Evolutionary conservation across 768 basidiomycete genomes (phyloP).

Genomic region (Auriscalpium microsporum): DNA sequence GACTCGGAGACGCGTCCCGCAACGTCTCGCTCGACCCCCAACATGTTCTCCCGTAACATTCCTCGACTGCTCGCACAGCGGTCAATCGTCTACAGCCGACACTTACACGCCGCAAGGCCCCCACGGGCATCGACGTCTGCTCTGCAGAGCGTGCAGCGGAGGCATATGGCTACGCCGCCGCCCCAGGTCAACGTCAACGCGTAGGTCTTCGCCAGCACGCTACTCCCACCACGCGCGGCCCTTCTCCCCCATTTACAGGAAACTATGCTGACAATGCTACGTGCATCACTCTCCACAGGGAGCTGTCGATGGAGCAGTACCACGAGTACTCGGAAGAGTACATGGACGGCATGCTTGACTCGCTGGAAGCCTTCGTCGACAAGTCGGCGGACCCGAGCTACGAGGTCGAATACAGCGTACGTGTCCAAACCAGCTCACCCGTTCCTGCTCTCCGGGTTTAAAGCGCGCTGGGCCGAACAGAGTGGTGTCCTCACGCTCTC

Average conservation of each 20-base stretch:
- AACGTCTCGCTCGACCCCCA: not conserved
- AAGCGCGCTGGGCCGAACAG: slow-evolving; percentile 32
- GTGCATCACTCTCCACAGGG: slow-evolving; percentile 24
- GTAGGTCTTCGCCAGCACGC: slow-evolving; percentile 23
- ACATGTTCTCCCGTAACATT: not conserved
- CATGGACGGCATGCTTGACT: slow-evolving; percentile 71
- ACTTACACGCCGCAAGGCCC: not conserved
- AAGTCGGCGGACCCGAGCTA: slow-evolving; percentile 41
- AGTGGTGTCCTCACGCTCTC: slow-evolving; percentile 84
- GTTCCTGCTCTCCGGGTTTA: not conserved
- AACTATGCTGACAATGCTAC: too few relatives aligned
- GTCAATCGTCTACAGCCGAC: not conserved
- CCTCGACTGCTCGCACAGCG: not conserved
- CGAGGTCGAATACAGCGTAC: slow-evolving; percentile 86
- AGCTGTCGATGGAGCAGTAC: slow-evolving; percentile 57
- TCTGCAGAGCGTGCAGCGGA: not conserved
- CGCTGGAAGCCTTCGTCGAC: slow-evolving; percentile 67
- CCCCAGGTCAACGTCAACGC: slow-evolving; percentile 45
- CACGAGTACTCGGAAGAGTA: slow-evolving; percentile 63
- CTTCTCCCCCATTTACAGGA: too few relatives aligned
- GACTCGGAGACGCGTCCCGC: not conserved
- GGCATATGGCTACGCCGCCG: slow-evolving; percentile 39
- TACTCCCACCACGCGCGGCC: not conserved
- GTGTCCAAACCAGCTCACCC: slow-evolving; percentile 17
- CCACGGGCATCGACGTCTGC: not conserved